Percentiles rank a stretch among this genome's conserved stretches.
Evolutionary conservation across 23 red algal genomes (phyloP).

Genomic region (Agarophyton chilense): DNA sequence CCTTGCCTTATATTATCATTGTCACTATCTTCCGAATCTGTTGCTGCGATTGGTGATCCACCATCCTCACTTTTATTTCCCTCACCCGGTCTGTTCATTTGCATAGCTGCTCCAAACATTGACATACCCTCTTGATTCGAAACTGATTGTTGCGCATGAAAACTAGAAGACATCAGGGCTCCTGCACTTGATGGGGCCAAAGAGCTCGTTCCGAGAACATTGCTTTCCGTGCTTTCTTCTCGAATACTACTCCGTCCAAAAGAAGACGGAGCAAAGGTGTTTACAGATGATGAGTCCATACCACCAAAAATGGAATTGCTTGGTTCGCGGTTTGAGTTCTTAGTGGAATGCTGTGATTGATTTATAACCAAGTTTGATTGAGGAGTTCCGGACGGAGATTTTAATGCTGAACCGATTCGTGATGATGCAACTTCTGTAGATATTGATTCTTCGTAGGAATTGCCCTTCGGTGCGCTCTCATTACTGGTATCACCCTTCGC

Average conservation of each 20-base stretch:
- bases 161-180: background rate
- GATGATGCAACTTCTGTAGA: background rate
- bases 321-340: background rate
- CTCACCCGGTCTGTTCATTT: conserved; percentile 14
- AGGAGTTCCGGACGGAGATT: background rate
- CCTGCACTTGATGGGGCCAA: background rate
- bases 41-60: conserved; percentile 2
- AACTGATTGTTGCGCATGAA: background rate
- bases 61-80: background rate
- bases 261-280: background rate
- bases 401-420: background rate
- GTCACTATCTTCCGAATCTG: conserved; percentile 20
- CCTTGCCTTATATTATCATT: conserved; percentile 25
- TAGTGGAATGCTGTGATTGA: background rate
- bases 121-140: background rate
- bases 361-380: background rate
- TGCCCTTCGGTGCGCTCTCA: too few species aligned
- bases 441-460: background rate
- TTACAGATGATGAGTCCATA: background rate
- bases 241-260: background rate
- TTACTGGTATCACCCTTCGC: background rate
- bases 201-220: background rate
- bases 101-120: conserved; percentile 6
- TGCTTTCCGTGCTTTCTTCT: background rate
- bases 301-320: background rate